phyloP scores from a whole-genome alignment of 148 eudicot species.

The Vaccinium macrocarpon region DNA sequence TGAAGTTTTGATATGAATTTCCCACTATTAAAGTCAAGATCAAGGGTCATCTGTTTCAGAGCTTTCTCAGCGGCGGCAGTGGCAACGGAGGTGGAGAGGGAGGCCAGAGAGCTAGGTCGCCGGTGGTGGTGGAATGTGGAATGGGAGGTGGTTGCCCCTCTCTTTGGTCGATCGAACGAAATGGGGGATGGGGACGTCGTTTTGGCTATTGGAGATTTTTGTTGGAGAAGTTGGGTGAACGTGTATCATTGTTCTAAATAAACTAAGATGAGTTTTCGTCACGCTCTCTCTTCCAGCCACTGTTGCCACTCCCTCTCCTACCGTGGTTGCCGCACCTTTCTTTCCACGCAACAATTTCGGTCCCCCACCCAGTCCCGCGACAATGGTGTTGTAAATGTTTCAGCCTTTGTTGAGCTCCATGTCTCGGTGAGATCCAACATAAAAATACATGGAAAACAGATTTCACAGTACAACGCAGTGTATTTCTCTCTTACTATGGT shows the following conservation, averaged over 20 bases:
- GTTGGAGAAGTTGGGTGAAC: too few relatives aligned
- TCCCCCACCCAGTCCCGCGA: not conserved
- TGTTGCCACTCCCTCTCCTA: not conserved
- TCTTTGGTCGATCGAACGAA: too few relatives aligned
- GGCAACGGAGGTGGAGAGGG: too few relatives aligned
- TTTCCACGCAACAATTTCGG: not conserved
- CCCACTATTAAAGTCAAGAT: not conserved
- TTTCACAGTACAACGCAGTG: not conserved
- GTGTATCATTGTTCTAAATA: not conserved
- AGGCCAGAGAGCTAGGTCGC: too few relatives aligned
- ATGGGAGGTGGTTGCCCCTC: too few relatives aligned
- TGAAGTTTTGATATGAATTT: not conserved
- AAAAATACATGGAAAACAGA: not conserved
- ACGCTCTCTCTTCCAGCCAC: not conserved
- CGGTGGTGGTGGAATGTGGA: too few relatives aligned
- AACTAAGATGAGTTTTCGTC: not conserved
- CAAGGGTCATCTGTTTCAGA: too few relatives aligned
- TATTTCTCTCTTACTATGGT: not conserved
- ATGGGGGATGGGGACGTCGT: too few relatives aligned
- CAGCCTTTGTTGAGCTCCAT: not conserved
- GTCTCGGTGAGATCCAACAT: not conserved
- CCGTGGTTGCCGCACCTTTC: too few relatives aligned
- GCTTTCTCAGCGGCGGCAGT: too few relatives aligned
- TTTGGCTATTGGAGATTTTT: too few relatives aligned
- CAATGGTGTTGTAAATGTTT: too few relatives aligned